Base-by-base conservation (phyloP, 106 monocot species). In the Amphibolis antarctica region DNA sequence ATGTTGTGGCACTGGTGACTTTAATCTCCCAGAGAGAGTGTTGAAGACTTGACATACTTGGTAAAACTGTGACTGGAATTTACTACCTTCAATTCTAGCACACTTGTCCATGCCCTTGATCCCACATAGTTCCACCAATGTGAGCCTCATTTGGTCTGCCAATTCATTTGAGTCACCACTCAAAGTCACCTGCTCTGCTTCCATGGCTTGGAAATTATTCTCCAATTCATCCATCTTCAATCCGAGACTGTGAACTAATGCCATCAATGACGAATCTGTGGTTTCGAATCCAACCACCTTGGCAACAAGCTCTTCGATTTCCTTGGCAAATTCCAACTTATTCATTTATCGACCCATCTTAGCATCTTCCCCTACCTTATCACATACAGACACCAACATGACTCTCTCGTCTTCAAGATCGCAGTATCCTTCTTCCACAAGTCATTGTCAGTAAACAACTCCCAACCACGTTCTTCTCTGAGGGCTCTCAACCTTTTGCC, bases 281-380 rank as follows among this genome's bases (percentile, higher is more conserved):
- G 72, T 46, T 58, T 87, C 87, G 61, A 83, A 70, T 15, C n/a
- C 49, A 15, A 83, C 61, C 15, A 87, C 78, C 62, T 83, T 80
- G 53, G 66, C 57, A 0, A 82, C 83, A 47, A 87, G 60, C 46
- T 80, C 83, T 48, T 91, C 78, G 21, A 91, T 81, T 64, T 79
- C 80, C 53, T 81, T 83, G 0, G 80, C 87, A 23, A 87, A 66
- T 30, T 83, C 80, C 61, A 75, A 69, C 9, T 78, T 71, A 42
- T 75, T 76, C 14, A 70, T 65, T 23, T 76, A 73, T 29, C 80
- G 70, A 52, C 58, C 65, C 29, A 46, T 75, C 50, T 80, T 59
- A 52, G 80, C 74, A n/a, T 68, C 68, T 58, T 71, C 59, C 66
- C 77, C 74, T 13, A 77, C 67, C 58, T 74, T 77, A 55, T 71